These are phyloP conservation scores for Blastobotrys terrestris DNA, from an alignment of 805 yeast genomes.

Conservation along the genomic window DNA sequence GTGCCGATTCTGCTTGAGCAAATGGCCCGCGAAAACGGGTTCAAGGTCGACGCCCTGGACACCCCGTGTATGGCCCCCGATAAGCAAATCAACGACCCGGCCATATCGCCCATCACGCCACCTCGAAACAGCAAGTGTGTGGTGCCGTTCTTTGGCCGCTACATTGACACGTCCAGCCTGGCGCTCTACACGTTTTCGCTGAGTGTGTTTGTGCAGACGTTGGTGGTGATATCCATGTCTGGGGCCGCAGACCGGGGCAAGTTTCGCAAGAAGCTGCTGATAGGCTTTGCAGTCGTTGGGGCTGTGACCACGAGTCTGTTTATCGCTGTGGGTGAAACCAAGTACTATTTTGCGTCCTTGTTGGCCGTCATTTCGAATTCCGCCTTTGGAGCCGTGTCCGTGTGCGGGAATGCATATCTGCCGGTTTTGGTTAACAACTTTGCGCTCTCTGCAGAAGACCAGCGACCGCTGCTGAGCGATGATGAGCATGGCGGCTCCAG, in stretches of 20 bases:
- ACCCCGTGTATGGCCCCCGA: slow-evolving; percentile 45
- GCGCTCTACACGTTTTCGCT: slow-evolving; percentile 68
- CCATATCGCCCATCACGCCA: slow-evolving; percentile 17
- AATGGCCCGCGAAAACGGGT: slow-evolving; percentile 69
- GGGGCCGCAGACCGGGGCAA: slow-evolving; percentile 65
- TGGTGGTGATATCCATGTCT: slow-evolving; percentile 63
- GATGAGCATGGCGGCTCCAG: not conserved
- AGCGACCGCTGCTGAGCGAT: too few species aligned
- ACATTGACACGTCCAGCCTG: slow-evolving; percentile 65
- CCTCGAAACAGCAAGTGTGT: slow-evolving; percentile 38
- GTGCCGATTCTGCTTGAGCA: slow-evolving; percentile 68
- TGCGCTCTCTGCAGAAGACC: slow-evolving; percentile 2
- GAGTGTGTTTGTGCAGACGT: slow-evolving; percentile 66
- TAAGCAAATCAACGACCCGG: too few species aligned
- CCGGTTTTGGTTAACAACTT: slow-evolving; percentile 49
- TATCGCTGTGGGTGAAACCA: slow-evolving; percentile 33
- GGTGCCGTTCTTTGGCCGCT: slow-evolving; percentile 38
- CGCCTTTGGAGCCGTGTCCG: slow-evolving; percentile 71
- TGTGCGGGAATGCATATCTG: slow-evolving; percentile 69
- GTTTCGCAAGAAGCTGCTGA: slow-evolving; percentile 50
- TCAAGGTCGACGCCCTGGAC: slow-evolving; percentile 49
- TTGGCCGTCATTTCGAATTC: slow-evolving; percentile 59
- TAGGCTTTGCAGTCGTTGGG: slow-evolving; percentile 56
- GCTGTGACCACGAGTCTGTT: slow-evolving; percentile 46
- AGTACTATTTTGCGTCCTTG: slow-evolving; percentile 47